Percentiles rank a stretch among this genome's conserved stretches.
These are phyloP conservation scores for Brassica carinata DNA, from an alignment of 345 rosid genomes.

Conservation along the genomic window DNA sequence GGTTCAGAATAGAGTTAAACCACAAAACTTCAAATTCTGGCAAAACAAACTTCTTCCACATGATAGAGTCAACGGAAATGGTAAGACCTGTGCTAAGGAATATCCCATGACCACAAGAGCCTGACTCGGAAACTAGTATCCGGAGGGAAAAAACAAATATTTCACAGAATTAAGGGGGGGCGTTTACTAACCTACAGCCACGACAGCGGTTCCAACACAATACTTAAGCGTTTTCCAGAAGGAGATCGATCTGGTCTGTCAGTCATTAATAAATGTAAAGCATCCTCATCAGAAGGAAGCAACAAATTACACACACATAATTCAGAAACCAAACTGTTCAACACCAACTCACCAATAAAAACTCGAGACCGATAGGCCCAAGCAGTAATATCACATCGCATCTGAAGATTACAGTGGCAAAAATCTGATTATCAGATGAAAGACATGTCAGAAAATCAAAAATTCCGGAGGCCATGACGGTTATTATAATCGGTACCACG, in stretches of 20 bases:
- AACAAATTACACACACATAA: slow-evolving; percentile 10
- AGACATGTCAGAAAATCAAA: slow-evolving; percentile 19
- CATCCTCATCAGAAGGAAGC: slow-evolving; percentile 39
- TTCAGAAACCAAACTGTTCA: slow-evolving; percentile 12
- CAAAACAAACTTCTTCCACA: slow-evolving; percentile 87
- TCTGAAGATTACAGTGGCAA: slow-evolving; percentile 72
- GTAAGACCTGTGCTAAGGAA: slow-evolving; percentile 68
- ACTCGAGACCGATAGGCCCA: slow-evolving; percentile 70
- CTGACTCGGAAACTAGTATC: not conserved
- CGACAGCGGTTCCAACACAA: slow-evolving; percentile 56
- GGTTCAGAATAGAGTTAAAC: slow-evolving; percentile 93
- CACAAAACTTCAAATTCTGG: slow-evolving; percentile 97
- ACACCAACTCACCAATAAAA: slow-evolving; percentile 68
- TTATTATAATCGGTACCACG: not conserved
- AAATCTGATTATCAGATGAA: slow-evolving; percentile 55
- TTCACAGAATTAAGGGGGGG: slow-evolving; percentile 5
- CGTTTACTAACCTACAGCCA: slow-evolving; percentile 63
- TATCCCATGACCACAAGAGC: slow-evolving; percentile 35
- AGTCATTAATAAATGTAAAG: slow-evolving; percentile 27
- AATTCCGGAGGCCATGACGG: not conserved
- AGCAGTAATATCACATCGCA: slow-evolving; percentile 83
- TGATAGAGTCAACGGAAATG: slow-evolving; percentile 70
- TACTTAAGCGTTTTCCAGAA: slow-evolving; percentile 60
- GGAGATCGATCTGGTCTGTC: slow-evolving; percentile 75
- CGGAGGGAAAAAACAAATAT: slow-evolving; percentile 14